Base-by-base conservation (phyloP, 2,329 filamentous ascomycete species). In the Sarocladium oryzae region DNA sequence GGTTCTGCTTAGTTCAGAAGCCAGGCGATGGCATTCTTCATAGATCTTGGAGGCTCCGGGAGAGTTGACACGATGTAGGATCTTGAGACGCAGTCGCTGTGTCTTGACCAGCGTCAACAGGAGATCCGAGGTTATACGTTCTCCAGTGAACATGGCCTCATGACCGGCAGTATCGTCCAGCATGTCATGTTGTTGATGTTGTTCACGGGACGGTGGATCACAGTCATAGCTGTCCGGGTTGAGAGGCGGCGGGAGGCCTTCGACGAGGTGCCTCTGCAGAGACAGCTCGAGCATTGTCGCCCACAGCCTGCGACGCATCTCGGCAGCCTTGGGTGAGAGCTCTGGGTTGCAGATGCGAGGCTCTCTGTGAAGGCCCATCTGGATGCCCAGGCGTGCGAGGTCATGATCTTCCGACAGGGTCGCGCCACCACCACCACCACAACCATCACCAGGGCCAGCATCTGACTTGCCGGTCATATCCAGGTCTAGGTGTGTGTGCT, bases 291-390 rank as follows among this genome's bases (percentile, higher is more conserved):
- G 53, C 16, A 76, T 68, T 0, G 73, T 74, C 15, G 70, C 69
- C 76, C 75, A 78, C 3, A 78, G 56, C 6, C 75, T 63, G 9
- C 74, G 63, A 8, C 74, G 69, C 57, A 77, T 65, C 57, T 79
- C 75, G 1, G 66, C 62, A 20, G 66, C 63, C 6, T 73, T 61
- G 0, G 57, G 54, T 2, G 69, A 62, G 61, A 71, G 71, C 13
- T 62, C 66, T 7, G 68, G 63, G 63, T 59, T 15, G 64, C 64
- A 0, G 56, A 30, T 30, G 28, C 28, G 55, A 0, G 76, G 74
- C 52, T 78, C 75, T 4, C 72, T 68, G 57, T 79, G 74, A 8
- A 78, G 62, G 3, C 76, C 75, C 67, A 78, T 76, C 38, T 67
- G 66, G 51, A 78, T 69, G n/a, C 74, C 75, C 2, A 66, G 67